Conservation (phyloP, 176 grass and related monocot species). For the Leersia perrieri region DNA sequence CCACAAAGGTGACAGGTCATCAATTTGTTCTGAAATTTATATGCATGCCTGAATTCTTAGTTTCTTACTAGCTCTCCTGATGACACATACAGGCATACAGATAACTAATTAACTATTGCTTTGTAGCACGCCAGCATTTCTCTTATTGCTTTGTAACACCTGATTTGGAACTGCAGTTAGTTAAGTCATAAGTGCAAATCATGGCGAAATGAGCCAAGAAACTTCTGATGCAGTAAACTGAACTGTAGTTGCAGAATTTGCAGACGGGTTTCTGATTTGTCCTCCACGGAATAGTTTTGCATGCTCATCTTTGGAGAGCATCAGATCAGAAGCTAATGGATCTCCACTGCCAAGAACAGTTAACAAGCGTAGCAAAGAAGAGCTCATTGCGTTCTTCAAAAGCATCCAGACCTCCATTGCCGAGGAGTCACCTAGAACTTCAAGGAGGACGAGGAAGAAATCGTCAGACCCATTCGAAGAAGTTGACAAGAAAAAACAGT, state of each 20-base stretch:
- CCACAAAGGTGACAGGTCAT: constrained; percentile 29
- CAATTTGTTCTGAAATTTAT: neutral
- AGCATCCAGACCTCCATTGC: constrained; percentile 52
- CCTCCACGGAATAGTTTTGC: neutral
- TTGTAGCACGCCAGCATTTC: neutral
- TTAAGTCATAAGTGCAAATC: neutral
- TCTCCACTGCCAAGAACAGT: neutral
- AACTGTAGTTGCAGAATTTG: constrained; percentile 39
- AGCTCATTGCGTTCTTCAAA: constrained; percentile 59
- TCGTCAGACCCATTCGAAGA: constrained; percentile 31
- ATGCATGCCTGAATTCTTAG: neutral
- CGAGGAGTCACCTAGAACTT: constrained; percentile 17
- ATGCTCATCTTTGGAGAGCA: neutral
- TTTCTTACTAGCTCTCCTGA: too few species aligned
- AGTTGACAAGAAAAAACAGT: neutral
- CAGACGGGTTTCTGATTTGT: constrained; percentile 28
- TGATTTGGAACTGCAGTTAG: constrained; percentile 1
- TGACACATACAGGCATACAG: too few species aligned
- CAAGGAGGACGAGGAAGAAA: constrained; percentile 39
- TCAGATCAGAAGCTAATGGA: constrained; percentile 40
- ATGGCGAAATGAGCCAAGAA: neutral
- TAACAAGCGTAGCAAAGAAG: constrained; percentile 44
- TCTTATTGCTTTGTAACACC: neutral
- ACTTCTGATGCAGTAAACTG: constrained; percentile 22
- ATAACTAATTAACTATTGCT: neutral